Base-by-base conservation (phyloP, 139 green algal genomes). In the Volvox africanus region DNA sequence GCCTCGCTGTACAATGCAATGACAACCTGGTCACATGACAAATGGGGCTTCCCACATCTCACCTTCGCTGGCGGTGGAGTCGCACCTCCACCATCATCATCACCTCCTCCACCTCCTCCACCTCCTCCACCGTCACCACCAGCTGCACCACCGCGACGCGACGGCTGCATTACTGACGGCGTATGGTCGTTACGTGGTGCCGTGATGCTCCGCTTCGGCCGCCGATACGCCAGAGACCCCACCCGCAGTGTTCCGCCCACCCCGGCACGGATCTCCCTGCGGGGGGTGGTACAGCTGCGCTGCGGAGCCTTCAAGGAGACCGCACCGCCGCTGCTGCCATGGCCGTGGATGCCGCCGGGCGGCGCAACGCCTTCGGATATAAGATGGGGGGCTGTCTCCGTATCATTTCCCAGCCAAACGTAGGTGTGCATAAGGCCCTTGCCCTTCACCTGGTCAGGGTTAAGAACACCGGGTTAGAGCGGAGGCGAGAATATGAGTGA, bases 401-500 rank as follows among this genome's bases (percentile, higher is more conserved):
- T 24, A 0, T 89, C 85, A 36, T 89, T 89, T 16, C 85, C 85
- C 69, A 71, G 28, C 85, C 85, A 89, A 6, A 82, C 18, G n/a
- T 61, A 89, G 17, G 85, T 89, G 11, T 89, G 32, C 85, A 89
- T 89, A 2, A 75, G 16, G 37, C 85, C 85, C 85, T 89, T 89
- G 69, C 85, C 85, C 71, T 88, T 88, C 24, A 88, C 83, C 83
- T 88, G 83, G n/a, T n/a, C n/a, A n/a, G n/a, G n/a, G n/a, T n/a
- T n/a, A n/a, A 33, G 17, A 11, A 6, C 65, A 73, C 65, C 2
- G 24, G 24, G 24, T 30, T 28, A 28, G 16, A 30, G 65, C 21
- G 24, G 65, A 24, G 21, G 3, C 21, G 24, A 28, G 65, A 5
- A 28, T 2, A 24, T 24, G 65, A 5, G 65, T 24, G 21, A 73